Conservation (phyloP, 441 rosid species). For the Melastoma candidum region DNA sequence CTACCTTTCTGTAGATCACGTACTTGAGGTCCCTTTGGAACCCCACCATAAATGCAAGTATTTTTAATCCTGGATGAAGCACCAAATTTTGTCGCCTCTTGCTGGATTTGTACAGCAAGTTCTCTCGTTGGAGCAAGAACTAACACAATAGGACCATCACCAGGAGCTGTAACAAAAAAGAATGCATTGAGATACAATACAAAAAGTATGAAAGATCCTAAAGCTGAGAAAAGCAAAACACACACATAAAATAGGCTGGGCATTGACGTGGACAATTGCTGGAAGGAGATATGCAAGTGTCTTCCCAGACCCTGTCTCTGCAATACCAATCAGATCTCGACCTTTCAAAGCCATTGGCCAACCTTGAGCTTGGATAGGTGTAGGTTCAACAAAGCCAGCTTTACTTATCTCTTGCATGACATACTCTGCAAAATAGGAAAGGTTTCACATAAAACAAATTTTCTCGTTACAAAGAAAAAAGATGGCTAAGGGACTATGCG, state of each 20-base stretch:
- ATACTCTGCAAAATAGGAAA: slow-evolving; percentile 41
- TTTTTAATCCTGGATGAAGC: slow-evolving; percentile 83
- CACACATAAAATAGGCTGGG: slow-evolving; percentile 84
- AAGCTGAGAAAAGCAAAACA: not conserved
- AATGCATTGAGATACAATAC: not conserved
- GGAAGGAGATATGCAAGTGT: slow-evolving; percentile 86
- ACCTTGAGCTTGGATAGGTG: slow-evolving; percentile 92
- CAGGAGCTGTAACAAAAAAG: slow-evolving; percentile 48
- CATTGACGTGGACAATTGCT: slow-evolving; percentile 92
- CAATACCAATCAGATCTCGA: slow-evolving; percentile 89
- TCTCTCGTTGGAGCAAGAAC: slow-evolving; percentile 97
- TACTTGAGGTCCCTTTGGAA: slow-evolving; percentile 98
- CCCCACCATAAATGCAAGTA: slow-evolving; percentile 95
- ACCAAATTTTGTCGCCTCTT: slow-evolving; percentile 89
- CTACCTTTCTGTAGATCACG: slow-evolving; percentile 98
- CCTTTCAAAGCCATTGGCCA: slow-evolving; percentile 99
- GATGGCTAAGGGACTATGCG: slow-evolving; percentile 4
- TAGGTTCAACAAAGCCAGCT: slow-evolving; percentile 91
- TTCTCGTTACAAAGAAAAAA: too few relatives aligned
- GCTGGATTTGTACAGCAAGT: slow-evolving; percentile 97
- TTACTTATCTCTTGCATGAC: slow-evolving; percentile 80
- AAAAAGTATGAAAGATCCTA: not conserved
- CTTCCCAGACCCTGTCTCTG: slow-evolving; percentile 98
- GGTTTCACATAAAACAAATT: not conserved
- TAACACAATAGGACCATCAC: slow-evolving; percentile 96